A percentile compares a stretch with the other conserved stretches of the same genome.
Evolutionary conservation across 192 early-diverging fungal species (phyloP).

Genomic region (Tieghemiomyces parasiticus): DNA sequence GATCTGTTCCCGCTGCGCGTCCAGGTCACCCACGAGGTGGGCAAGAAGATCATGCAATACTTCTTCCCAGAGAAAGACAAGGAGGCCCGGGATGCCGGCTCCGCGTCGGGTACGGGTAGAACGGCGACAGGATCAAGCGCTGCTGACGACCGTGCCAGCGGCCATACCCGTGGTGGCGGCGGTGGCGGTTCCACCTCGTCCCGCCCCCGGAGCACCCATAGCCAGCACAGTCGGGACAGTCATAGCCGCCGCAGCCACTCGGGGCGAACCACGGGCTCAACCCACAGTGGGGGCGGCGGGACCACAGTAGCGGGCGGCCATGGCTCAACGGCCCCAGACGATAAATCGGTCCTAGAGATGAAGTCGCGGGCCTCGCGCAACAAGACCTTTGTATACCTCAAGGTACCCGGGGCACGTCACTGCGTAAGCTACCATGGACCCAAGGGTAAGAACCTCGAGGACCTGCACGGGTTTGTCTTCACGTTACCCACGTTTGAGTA

Average conservation of each 20-base stretch:
- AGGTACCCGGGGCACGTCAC: conserved; percentile 63
- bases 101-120: no score
- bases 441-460: conserved; percentile 63
- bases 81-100: background rate
- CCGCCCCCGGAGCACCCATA: background rate
- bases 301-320: no score
- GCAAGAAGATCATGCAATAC: conserved; percentile 61
- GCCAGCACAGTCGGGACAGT: background rate
- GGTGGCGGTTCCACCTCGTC: conserved; percentile 8
- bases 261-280: background rate
- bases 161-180: background rate
- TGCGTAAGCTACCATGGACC: conserved; percentile 78
- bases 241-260: background rate
- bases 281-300: background rate
- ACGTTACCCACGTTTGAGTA: conserved; percentile 61
- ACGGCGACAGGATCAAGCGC: no score
- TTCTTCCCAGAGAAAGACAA: conserved; percentile 53
- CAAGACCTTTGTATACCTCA: conserved; percentile 82
- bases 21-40: conserved; percentile 78
- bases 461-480: conserved; percentile 58
- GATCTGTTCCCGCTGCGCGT: conserved; percentile 68
- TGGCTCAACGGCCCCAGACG: background rate
- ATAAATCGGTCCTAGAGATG: conserved; percentile 62
- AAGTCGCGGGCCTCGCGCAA: conserved; percentile 71
- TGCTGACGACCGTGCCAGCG: no score